Evolutionary conservation across 2,329 filamentous ascomycete species (phyloP).

Genomic region (Paraphaeosphaeria sporulosa): DNA sequence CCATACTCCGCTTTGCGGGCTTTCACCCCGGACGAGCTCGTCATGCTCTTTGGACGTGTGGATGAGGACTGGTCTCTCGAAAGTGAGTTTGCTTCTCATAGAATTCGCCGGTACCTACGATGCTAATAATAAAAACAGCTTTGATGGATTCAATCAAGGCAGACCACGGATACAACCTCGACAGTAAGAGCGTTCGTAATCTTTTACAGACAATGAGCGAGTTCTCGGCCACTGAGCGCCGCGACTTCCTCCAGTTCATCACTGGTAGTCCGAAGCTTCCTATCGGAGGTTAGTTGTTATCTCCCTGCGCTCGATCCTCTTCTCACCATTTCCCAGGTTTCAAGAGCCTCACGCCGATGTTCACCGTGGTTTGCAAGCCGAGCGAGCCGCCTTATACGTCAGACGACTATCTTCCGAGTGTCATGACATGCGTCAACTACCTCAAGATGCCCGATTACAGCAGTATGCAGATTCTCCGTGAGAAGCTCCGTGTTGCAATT

Average conservation of each 20-base stretch:
- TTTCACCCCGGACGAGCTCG: constrained; percentile 93
- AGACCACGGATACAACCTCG: constrained; percentile 98
- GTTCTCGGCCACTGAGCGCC: constrained; percentile 74
- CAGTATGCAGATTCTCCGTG: constrained; percentile 75
- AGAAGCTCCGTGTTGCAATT: constrained; percentile 84
- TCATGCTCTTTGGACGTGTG: constrained; percentile 89
- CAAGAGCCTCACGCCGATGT: constrained; percentile 96
- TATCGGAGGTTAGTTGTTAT: constrained; percentile 79
- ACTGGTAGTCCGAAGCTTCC: constrained; percentile 97
- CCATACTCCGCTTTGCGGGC: constrained; percentile 90
- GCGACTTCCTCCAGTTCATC: constrained; percentile 96
- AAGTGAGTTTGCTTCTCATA: constrained; percentile 68
- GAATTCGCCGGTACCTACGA: constrained; percentile 7
- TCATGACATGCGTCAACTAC: constrained; percentile 99
- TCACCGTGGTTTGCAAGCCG: constrained; percentile 99
- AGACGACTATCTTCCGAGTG: constrained; percentile 97
- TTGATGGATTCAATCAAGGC: constrained; percentile 99
- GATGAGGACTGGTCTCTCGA: constrained; percentile 98
- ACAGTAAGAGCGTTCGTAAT: constrained; percentile 94
- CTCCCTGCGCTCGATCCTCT: not conserved
- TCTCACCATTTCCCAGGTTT: constrained; percentile 69
- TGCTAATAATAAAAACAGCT: constrained; percentile 59
- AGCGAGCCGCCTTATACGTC: constrained; percentile 92
- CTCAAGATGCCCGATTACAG: constrained; percentile 97
- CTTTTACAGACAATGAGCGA: constrained; percentile 94